Evolutionary conservation across 306 rosid species (phyloP), one percentile per base, ranked within the genome.

Genomic region (Lathyrus tuberosus): DNA sequence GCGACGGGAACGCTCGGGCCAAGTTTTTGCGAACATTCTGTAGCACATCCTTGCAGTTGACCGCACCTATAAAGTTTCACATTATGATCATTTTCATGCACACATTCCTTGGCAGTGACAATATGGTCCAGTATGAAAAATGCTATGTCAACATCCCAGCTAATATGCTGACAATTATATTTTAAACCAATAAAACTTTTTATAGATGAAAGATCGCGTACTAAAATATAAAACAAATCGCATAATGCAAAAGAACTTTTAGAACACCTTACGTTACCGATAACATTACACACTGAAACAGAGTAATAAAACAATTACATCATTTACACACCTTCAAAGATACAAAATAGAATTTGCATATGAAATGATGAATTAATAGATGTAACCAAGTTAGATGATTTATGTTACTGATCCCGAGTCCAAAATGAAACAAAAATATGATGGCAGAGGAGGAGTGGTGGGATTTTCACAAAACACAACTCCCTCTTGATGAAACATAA

Each of bases 21-120:
- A 95, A 44, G 99, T 91, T 86, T 95, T 95, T 53, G 97, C 84
- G 63, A 86, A 95, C 95, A 95, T 86, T 84, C 99, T 86, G 81
- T 91, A 95, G 76, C 97, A 87, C 94, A 91, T 85, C 84, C 99
- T 88, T 47, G 99, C 99, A 53, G 93, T 87, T 3, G 96, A 83
- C 69, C 97, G 99, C 69, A 95, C 99, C 99, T 95, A 78, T 72
- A 69, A 82, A 76, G 81, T 76, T 76, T 70, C 57, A 83, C 52
- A 70, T 35, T 46, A 26, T 9, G 62, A 63, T 49, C 72, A 71
- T 67, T 65, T 75, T 63, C 65, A 60, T 7, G 38, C 28, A 41
- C 47, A 22, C 8, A 42, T 15, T 62, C 7, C 48, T 68, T 20
- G 70, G 65, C n/a, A 62, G 62, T 37, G 17, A 56, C 33, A 63